Conservation (phyloP, 2,329 filamentous ascomycete species). For the Diaporthe capsici region DNA sequence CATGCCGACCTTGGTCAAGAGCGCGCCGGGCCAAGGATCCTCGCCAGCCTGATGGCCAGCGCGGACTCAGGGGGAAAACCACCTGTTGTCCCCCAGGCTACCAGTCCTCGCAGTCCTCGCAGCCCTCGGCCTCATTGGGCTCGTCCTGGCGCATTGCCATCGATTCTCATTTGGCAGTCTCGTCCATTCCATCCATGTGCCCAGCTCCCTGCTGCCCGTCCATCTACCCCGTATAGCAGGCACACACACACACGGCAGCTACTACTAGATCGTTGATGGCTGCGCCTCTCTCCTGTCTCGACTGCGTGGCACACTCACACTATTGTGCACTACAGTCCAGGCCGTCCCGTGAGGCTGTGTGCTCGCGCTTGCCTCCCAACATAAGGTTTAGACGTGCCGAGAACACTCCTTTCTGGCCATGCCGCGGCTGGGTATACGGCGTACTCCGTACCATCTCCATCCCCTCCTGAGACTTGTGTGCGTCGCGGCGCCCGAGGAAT, state of each 20-base stretch:
- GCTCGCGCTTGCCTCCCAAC: not conserved
- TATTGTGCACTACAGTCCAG: conserved; percentile 8
- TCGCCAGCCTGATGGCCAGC: not conserved
- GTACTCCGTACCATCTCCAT: not conserved
- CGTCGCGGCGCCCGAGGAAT: conserved; percentile 34
- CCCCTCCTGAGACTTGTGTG: not conserved
- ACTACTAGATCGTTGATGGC: not conserved
- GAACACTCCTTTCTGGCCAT: not conserved
- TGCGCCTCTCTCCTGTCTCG: conserved; percentile 30
- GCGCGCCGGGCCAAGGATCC: conserved; percentile 10
- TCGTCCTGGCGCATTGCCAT: not conserved
- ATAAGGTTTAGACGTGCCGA: conserved; percentile 31
- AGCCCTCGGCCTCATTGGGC: conserved; percentile 13
- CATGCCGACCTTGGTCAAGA: conserved; percentile 13
- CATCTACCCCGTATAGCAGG: not conserved
- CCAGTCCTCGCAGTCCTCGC: not conserved
- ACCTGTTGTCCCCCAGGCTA: not conserved
- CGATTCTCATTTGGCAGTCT: conserved; percentile 11
- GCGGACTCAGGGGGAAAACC: conserved; percentile 1
- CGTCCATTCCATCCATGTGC: not conserved
- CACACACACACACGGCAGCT: not conserved
- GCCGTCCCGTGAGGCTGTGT: conserved; percentile 30
- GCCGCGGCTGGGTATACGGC: not conserved
- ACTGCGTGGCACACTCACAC: conserved; percentile 4
- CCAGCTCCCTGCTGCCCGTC: not conserved